Evolutionary conservation across 1,284 basidiomycete species (phyloP).

Genomic region (Ustilago vetiveriae): DNA sequence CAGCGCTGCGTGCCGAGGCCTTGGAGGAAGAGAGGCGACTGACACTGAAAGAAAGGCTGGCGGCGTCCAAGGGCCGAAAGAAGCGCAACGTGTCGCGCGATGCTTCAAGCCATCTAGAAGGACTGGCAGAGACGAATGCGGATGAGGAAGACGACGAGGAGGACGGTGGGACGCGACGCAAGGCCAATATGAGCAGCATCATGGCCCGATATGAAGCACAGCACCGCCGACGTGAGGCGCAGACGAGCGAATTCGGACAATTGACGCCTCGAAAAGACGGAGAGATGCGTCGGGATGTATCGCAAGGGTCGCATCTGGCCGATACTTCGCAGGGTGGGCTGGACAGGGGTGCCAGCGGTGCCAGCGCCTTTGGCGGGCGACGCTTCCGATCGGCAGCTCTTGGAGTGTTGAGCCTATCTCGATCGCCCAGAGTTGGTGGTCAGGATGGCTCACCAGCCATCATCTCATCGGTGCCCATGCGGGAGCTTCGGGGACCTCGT

Average conservation of each 20-base stretch:
- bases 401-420: slow-evolving; percentile 26
- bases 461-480: slow-evolving; percentile 23
- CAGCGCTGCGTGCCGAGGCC: slow-evolving; percentile 57
- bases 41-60: slow-evolving; percentile 40
- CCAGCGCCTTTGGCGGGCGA: slow-evolving; percentile 2
- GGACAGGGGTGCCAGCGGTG: slow-evolving; percentile 19
- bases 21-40: slow-evolving; percentile 55
- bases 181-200: slow-evolving; percentile 22
- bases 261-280: slow-evolving; percentile 11
- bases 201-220: slow-evolving; percentile 45
- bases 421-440: slow-evolving; percentile 3
- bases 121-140: slow-evolving; percentile 16
- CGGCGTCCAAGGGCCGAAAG: slow-evolving; percentile 21
- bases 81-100: slow-evolving; percentile 24
- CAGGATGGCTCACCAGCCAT: neutral
- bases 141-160: slow-evolving; percentile 20
- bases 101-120: slow-evolving; percentile 19
- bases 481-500: slow-evolving; percentile 11
- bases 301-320: slow-evolving; percentile 21
- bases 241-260: slow-evolving; percentile 38
- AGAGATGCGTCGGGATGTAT: slow-evolving; percentile 16
- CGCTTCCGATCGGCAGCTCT: slow-evolving; percentile 35
- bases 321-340: slow-evolving; percentile 6
- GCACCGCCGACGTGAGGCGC: slow-evolving; percentile 22
- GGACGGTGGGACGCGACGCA: neutral